Base-by-base conservation (phyloP, 2,329 filamentous ascomycete genomes). In the Fusarium sp. region DNA sequence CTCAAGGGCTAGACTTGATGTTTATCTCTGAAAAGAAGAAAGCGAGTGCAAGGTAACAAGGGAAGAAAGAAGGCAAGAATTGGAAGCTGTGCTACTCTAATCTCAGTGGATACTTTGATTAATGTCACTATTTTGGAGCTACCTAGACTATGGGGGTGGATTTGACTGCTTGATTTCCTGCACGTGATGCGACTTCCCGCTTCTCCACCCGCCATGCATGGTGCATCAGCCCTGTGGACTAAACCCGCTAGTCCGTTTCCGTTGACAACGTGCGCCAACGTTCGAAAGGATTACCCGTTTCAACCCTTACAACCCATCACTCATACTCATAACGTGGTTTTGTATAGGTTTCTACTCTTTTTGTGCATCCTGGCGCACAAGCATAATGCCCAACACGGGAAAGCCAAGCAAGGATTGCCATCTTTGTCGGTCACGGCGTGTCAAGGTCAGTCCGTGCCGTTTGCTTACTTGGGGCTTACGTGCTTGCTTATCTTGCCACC, bases 361-460 rank as follows among this genome's bases (percentile, higher is more conserved):
- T 35, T 31, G 11, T 42, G 19, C 31, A 13, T 45, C 45, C 35
- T 53, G 39, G 40, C 28, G 32, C 29, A 44, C 45, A 38, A 36
- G 41, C 10, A 47, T 19, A 47, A 79, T 79, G 77, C 77, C 77
- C 29, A 79, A 79, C 67, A 78, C 72, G 24, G 77, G 77, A 29
- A 74, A 72, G 58, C 77, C 77, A 19, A 79, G 77, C 60, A 71
- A 71, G 42, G 77, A 79, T 65, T 79, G 77, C 52, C 76, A 79
- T 46, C 71, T 79, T 35, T 79, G 77, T 58, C 76, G 77, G 31
- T 64, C 70, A 36, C 69, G 77, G 43, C 75, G 77, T 35, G 77
- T 79, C 61, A 79, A 79, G 75, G 77, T 79, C 29, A 58, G 75
- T 70, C 11, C 43, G 13, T 39, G 13, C 24, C 28, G 35, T 25